phyloP scores from a whole-genome alignment of 1,284 basidiomycete species.

The Cutaneotrichosporon dermatis region DNA sequence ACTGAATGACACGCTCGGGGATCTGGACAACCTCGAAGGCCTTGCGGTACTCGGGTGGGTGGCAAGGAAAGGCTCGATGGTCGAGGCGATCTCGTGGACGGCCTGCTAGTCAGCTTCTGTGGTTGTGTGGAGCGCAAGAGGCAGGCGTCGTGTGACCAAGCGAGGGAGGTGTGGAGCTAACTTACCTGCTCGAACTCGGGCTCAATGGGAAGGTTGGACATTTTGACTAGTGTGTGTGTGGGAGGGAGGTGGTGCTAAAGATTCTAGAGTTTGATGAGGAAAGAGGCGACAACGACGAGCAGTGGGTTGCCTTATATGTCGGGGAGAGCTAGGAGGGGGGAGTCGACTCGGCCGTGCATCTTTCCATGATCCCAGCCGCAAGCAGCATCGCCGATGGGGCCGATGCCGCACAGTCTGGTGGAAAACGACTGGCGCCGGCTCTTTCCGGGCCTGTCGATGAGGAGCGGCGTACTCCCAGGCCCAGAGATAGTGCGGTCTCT shows the following conservation, averaged over 20 bases:
- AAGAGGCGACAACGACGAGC: not conserved
- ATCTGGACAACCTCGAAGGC: conserved; percentile 65
- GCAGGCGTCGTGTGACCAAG: not conserved
- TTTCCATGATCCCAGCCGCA: too few relatives aligned
- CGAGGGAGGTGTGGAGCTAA: not conserved
- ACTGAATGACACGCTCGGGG: conserved; percentile 71
- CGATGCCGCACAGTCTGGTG: not conserved
- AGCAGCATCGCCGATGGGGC: not conserved
- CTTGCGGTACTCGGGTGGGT: conserved; percentile 65
- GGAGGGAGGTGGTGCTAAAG: not conserved
- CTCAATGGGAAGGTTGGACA: conserved; percentile 52
- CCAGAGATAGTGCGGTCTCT: not conserved
- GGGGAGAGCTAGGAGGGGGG: not conserved
- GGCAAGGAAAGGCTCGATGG: conserved; percentile 64
- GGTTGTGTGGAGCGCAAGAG: not conserved
- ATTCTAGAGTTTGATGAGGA: conserved; percentile 5
- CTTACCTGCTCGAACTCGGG: conserved; percentile 58
- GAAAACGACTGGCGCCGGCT: not conserved
- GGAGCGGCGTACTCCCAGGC: not conserved
- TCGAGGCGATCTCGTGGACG: conserved; percentile 62
- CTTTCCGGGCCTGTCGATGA: not conserved
- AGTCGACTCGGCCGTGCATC: not conserved
- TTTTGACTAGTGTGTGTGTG: conserved; percentile 19
- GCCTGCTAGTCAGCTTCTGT: conserved; percentile 42
- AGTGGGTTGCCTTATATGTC: conserved; percentile 6